Base-by-base conservation (phyloP, 495 filamentous ascomycete genomes). In the Aspergillus mulundensis region DNA sequence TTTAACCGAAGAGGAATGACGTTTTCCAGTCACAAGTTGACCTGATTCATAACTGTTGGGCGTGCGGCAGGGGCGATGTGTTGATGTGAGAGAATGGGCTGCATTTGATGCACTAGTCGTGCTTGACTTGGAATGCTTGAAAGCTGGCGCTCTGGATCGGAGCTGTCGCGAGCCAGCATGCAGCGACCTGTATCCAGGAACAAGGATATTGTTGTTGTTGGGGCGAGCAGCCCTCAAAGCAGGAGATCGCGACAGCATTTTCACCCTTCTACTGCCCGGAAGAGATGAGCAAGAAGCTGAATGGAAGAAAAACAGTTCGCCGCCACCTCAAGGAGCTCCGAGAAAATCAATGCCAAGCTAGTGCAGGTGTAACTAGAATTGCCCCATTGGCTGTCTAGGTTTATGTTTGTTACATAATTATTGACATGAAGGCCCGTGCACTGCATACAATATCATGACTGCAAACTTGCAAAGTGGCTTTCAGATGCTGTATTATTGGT, bases 341-440 rank as follows among this genome's bases (percentile, higher is more conserved):
- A 64, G 60, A 70, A 72, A 68, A 66, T 66, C 56, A 57, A 64
- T 64, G 71, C 66, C 70, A 70, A 72, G 70, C 54, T 18, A 49
- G 40, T 45, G 57, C 50, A 53, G 53, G 65, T 70, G 56, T 66
- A 71, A 71, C 61, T 63, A 46, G 38, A 10, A 20, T 30, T 15
- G 28, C 58, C 50, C 62, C 47, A 76, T 76, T 76, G 73, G 71
- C 40, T 44, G 60, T 23, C 25, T 15, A 15, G 5, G 40, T 46
- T 16, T 50, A 23, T 16, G 16, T 8, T 2, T 20, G 15, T 64
- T 64, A 64, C 42, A 53, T 66, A 66, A 66, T 51, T 36, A 28
- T 30, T 16, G 43, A 34, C 47, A 55, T 53, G 36, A 32, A 23
- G 23, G 32, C 12, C 32, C 32, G 32, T 36, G 32, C 32, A 10